These are phyloP conservation scores for Eucalyptus fibrosa DNA, from an alignment of 345 rosid species.

Conservation along the genomic window DNA sequence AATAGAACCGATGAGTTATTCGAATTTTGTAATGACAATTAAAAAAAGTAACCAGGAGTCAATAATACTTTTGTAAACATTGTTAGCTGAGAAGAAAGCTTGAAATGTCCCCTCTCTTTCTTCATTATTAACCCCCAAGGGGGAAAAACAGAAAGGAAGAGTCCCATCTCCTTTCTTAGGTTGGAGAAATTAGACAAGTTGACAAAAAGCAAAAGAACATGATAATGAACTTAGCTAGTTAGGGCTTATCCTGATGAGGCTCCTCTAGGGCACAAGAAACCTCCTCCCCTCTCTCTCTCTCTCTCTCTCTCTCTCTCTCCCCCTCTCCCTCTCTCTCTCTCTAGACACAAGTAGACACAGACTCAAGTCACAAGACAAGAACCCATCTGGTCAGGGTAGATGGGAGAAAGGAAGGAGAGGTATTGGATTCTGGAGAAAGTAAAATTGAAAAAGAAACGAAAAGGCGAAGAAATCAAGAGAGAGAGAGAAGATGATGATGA, in stretches of 20 bases:
- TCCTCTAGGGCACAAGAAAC: background rate
- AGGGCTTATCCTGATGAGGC: background rate
- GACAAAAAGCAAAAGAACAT: background rate
- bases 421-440: background rate
- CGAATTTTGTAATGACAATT: background rate
- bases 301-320: background rate
- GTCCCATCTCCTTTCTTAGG: background rate
- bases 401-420: background rate
- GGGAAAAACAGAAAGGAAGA: background rate
- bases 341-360: background rate
- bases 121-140: background rate
- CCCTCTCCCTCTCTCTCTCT: background rate
- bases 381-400: background rate
- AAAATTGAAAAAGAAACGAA: background rate
- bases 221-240: background rate
- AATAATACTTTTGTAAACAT: background rate
- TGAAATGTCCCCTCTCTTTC: background rate
- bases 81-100: background rate
- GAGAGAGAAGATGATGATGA: background rate
- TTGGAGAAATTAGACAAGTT: background rate
- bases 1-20: background rate
- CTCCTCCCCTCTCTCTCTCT: background rate
- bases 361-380: background rate
- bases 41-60: background rate
- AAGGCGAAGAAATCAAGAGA: background rate